Evolutionary conservation across 495 filamentous ascomycete species (phyloP).

Genomic region (Podospora appendiculata): DNA sequence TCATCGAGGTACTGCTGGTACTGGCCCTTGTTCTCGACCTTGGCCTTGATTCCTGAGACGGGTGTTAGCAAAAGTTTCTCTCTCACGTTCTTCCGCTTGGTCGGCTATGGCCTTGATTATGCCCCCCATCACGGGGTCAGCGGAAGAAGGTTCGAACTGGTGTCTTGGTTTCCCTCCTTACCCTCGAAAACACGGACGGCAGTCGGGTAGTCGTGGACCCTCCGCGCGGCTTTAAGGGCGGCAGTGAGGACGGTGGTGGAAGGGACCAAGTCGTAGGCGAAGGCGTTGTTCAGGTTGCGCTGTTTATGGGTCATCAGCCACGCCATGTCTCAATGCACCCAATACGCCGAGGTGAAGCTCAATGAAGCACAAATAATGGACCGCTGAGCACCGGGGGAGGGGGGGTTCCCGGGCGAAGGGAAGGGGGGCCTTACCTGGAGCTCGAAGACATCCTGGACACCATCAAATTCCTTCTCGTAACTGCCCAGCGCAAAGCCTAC

Average conservation of each 20-base stretch:
- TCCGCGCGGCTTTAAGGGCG: constrained; percentile 81
- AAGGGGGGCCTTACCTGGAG: constrained; percentile 67
- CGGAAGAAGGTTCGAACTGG: background rate
- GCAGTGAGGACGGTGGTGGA: constrained; percentile 86
- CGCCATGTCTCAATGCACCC: no score
- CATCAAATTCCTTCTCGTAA: constrained; percentile 98
- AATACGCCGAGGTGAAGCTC: no score
- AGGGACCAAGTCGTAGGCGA: constrained; percentile 99
- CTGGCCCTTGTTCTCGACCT: constrained; percentile 96
- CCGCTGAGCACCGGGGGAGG: constrained; percentile 3
- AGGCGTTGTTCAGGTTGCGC: constrained; percentile 99
- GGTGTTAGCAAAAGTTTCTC: background rate
- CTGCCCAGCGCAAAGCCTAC: constrained; percentile 36
- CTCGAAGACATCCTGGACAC: constrained; percentile 98
- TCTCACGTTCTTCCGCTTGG: constrained; percentile 1
- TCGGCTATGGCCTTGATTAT: background rate
- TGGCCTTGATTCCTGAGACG: constrained; percentile 83
- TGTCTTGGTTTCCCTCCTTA: constrained; percentile 29
- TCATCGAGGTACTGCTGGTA: constrained; percentile 96
- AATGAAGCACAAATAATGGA: no score
- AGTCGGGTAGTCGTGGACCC: constrained; percentile 98
- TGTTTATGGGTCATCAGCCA: constrained; percentile 21
- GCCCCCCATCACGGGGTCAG: no score
- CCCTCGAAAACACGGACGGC: constrained; percentile 98
- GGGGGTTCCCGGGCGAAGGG: background rate